Evolutionary conservation across 2,329 filamentous ascomycete species (phyloP), one percentile per base, ranked within the genome.

Genomic region (Fusarium multiceps): DNA sequence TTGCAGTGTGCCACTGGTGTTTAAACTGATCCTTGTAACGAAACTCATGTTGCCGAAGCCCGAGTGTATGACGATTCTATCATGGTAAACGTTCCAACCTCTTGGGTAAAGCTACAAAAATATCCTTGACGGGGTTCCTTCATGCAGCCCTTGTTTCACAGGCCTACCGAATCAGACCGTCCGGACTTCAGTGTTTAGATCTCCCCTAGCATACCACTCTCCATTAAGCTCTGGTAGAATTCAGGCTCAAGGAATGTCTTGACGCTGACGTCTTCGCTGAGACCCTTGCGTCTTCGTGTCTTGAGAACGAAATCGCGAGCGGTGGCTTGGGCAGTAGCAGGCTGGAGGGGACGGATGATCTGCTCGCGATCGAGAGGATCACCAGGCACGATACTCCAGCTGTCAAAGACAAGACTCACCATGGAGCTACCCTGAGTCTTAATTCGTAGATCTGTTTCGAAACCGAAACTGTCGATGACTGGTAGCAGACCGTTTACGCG

Each of bases 171-270:
- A 53, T 57, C 48, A 48, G 47, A 46, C 57, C 55, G 45, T 56
- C 27, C 41, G 23, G 27, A 56, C 21, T 42, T 61, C 34, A 32
- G 27, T 55, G 30, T 32, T 76, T 56, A 82, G 56, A 74, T 71
- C 47, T 85, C 84, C 25, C 94, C 94, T 69, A 98, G 82, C 72
- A 97, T 90, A 4, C 95, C 95, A 74, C 92, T 96, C 81, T 97
- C 94, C 82, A 93, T 92, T 76, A 98, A 82, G 72, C 89, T 93
- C 79, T 91, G 90, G 83, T 97, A 97, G 66, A 98, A 89, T 79
- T 98, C 96, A 2, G 94, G 93, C 83, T 99, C 96, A 70, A 99
- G 83, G 82, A 98, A 99, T 78, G 97, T 98, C 79, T 93, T 94
- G 59, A 98, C 94, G 30, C 92, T 95, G 42, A 98, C 93, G 79